phyloP scores from a whole-genome alignment of 2,329 filamentous ascomycete species.

The Didymosphaeria variabile region DNA sequence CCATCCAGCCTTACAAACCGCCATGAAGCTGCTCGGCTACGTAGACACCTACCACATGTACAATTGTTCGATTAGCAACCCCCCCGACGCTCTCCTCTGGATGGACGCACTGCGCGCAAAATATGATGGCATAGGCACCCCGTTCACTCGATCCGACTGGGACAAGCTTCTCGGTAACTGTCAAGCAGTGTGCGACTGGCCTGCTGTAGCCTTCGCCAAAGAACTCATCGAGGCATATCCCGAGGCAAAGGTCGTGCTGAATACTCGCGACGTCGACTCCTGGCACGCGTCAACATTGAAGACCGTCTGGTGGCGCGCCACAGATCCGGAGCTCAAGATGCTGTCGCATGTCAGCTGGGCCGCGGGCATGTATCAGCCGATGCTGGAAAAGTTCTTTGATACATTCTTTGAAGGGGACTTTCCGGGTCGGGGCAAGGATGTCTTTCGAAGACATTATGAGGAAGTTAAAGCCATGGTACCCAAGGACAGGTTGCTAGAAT shows the following conservation, averaged over 20 bases:
- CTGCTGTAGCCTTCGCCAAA: conserved; percentile 71
- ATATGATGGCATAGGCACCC: conserved; percentile 68
- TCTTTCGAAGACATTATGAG: conserved; percentile 66
- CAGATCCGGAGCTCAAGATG: conserved; percentile 67
- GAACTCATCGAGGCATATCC: conserved; percentile 77
- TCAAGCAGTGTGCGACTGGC: conserved; percentile 74
- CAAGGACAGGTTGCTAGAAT: conserved; percentile 62
- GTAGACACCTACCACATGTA: conserved; percentile 75
- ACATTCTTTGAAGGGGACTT: conserved; percentile 75
- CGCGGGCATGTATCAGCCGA: conserved; percentile 73
- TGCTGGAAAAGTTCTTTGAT: conserved; percentile 75
- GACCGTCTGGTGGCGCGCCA: conserved; percentile 73
- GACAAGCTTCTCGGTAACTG: conserved; percentile 73
- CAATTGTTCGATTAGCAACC: conserved; percentile 66
- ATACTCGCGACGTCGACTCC: conserved; percentile 71
- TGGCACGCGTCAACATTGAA: conserved; percentile 71
- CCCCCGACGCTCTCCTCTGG: conserved; percentile 74
- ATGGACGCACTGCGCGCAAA: conserved; percentile 72
- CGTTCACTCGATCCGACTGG: conserved; percentile 71
- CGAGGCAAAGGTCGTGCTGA: conserved; percentile 75
- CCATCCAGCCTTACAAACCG: conserved; percentile 67
- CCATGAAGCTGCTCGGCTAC: conserved; percentile 72
- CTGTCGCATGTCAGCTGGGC: conserved; percentile 70
- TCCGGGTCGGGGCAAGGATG: conserved; percentile 69
- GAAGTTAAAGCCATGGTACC: conserved; percentile 59